These are phyloP conservation scores for Artemisia tridentata DNA, from an alignment of 129 eudicot genomes.

Conservation along the genomic window DNA sequence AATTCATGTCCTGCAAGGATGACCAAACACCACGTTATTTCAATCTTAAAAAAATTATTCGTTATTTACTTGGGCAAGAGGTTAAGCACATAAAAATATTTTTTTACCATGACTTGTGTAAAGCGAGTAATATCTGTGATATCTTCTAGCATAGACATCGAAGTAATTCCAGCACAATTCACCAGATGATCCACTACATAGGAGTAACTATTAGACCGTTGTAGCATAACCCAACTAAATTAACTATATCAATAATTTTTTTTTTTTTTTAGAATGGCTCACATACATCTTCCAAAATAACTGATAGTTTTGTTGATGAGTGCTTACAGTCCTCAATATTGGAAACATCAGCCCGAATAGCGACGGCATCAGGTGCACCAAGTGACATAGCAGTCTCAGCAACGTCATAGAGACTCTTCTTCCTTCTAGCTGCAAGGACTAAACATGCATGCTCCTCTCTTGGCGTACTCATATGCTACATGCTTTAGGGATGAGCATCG, in stretches of 20 bases:
- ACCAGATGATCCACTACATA: constrained; percentile 51
- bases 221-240: too few species aligned
- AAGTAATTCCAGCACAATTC: constrained; percentile 42
- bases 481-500: too few species aligned
- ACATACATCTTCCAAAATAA: constrained; percentile 52
- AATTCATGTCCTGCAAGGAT: constrained; percentile 49
- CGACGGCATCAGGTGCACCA: constrained; percentile 47
- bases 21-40: background rate
- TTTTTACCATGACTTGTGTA: constrained; percentile 43
- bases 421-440: constrained; percentile 59
- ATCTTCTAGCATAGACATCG: constrained; percentile 46
- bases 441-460: constrained; percentile 60
- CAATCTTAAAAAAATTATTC: too few species aligned
- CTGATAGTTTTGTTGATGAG: constrained; percentile 38
- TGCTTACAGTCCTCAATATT: constrained; percentile 42
- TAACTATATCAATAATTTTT: too few species aligned
- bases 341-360: constrained; percentile 49
- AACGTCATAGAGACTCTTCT: constrained; percentile 44
- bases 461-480: constrained; percentile 59
- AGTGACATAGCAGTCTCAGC: constrained; percentile 37
- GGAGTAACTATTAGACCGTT: too few species aligned
- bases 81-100: background rate
- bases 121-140: constrained; percentile 28
- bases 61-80: background rate
- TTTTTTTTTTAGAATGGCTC: constrained; percentile 8